A percentile compares a stretch with the other conserved stretches of the same genome.
These are phyloP conservation scores for Miamiensis avidus DNA, from an alignment of 169 alveolate genomes.

Conservation along the genomic window DNA sequence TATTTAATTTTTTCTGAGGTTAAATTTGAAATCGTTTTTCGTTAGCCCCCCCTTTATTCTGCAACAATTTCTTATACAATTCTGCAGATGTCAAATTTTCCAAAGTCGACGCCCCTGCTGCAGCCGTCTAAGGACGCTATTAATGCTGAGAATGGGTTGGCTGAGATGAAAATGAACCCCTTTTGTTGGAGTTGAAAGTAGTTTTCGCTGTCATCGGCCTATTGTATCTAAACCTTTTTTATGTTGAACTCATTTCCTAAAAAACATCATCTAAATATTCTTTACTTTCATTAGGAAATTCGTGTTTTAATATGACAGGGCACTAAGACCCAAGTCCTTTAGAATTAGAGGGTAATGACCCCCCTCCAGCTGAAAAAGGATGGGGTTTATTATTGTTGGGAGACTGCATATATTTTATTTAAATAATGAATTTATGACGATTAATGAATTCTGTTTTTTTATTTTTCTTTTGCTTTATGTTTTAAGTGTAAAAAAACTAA, in stretches of 20 bases:
- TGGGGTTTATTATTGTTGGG: too few species aligned
- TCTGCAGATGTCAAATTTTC: conserved; percentile 8
- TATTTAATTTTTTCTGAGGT: conserved; percentile 10
- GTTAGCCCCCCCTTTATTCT: background rate
- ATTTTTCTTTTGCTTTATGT: too few species aligned
- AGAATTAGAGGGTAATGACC: too few species aligned
- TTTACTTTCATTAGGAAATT: conserved; percentile 19
- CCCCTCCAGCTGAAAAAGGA: too few species aligned
- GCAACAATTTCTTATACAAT: conserved; percentile 4
- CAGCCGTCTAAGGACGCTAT: background rate
- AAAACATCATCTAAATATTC: conserved; percentile 16
- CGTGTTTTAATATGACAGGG: conserved; percentile 23
- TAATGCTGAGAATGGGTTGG: background rate
- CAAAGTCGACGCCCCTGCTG: background rate
- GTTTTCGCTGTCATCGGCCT: conserved; percentile 25
- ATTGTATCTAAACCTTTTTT: conserved; percentile 6
- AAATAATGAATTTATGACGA: too few species aligned
- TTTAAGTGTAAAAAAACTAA: too few species aligned
- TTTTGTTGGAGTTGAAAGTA: background rate
- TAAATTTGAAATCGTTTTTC: conserved; percentile 7
- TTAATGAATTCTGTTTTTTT: too few species aligned
- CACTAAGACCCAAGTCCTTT: conserved; percentile 4
- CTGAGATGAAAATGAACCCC: background rate
- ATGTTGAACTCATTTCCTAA: conserved; percentile 16
- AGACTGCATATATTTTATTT: too few species aligned